Evolutionary conservation across 306 rosid species (phyloP), one percentile per base, ranked within the genome.

Genomic region (Vigna nakashimae): DNA sequence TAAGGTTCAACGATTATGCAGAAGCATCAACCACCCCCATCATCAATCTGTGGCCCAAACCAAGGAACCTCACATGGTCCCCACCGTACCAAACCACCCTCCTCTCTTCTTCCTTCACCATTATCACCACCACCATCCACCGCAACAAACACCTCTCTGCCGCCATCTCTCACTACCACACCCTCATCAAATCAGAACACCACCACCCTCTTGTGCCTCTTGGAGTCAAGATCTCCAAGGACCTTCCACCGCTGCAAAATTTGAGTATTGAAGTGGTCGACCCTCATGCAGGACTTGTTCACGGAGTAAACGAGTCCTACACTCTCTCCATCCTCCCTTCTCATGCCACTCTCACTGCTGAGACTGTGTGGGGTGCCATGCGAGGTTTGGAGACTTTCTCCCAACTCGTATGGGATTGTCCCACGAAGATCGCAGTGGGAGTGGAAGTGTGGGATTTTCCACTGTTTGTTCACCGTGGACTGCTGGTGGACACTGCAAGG

Each of bases 341-440:
- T 1, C 7, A 63, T 0, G 92, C 98, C 1, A 75, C 55, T 1
- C 67, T 94, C 56, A 15, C 51, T 0, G 85, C 97, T 1, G 1
- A 36, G 22, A 94, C 97, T 0, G 65, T 72, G 1, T 94, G 97
- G 97, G 97, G 95, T 1, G 97, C 90, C 65, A 90, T 94, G 86
- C 82, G 92, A 34, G 98, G 98, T 6, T 74, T 94, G 0, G 97
- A 94, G 77, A 92, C 97, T 0, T 83, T 94, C 65, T 92, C 97
- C 6, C 98, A 94, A 73, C 88, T 94, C 8, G 82, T 83, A 9
- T 94, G 96, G 93, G 97, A 87, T 0, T 2, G 77, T 5, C 97
- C 94, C 1, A 63, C 86, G 0, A 30, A 74, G 3, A 88, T 88
- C 30, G 80, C 93, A 0, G 90, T 88, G n/a, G 88, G 86, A 0